Percentiles rank a stretch among this genome's conserved stretches.
Conservation (phyloP, 306 rosid species). For the Pyrus communis region DNA sequence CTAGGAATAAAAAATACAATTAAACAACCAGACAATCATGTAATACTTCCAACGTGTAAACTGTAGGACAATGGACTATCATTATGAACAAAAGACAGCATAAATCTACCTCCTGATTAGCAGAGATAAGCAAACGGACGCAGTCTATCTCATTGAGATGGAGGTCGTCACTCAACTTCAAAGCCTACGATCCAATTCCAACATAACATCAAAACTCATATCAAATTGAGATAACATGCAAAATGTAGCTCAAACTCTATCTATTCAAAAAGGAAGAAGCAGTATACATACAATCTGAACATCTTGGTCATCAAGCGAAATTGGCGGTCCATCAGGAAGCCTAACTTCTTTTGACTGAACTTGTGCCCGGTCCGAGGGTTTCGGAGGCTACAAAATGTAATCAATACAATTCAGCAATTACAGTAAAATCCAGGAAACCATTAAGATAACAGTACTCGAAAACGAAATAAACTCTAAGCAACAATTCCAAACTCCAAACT, state of each 20-base stretch:
- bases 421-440: background rate
- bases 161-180: slow-evolving; percentile 88
- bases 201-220: slow-evolving; percentile 12
- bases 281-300: slow-evolving; percentile 67
- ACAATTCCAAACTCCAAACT: too few species aligned
- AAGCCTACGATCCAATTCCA: slow-evolving; percentile 43
- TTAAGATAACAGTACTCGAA: background rate
- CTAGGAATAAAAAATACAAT: slow-evolving; percentile 22
- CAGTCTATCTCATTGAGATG: slow-evolving; percentile 88
- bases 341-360: slow-evolving; percentile 71
- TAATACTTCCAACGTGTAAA: background rate
- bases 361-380: slow-evolving; percentile 73
- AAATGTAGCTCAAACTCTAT: background rate
- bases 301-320: slow-evolving; percentile 85
- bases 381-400: slow-evolving; percentile 51
- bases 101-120: slow-evolving; percentile 78
- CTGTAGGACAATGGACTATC: background rate
- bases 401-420: background rate
- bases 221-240: background rate
- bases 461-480: background rate
- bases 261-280: background rate
- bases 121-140: slow-evolving; percentile 70
- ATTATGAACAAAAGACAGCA: background rate
- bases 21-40: background rate
- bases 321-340: slow-evolving; percentile 66